phyloP scores from a whole-genome alignment of 2,329 filamentous ascomycete species.

The Ophiostoma piceae region DNA sequence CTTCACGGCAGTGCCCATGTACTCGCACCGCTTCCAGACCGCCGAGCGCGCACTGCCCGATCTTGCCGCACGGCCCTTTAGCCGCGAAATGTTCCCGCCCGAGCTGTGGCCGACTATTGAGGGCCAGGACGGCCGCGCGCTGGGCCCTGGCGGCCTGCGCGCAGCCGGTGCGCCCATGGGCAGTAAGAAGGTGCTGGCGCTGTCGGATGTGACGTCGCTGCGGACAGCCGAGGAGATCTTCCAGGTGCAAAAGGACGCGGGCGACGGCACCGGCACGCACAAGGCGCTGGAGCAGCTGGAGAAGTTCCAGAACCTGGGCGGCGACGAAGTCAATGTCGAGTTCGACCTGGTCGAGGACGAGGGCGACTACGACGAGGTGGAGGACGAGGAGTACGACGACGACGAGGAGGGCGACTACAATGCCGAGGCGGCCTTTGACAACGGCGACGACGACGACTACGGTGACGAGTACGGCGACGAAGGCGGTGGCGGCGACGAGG shows the following conservation, averaged over 20 bases:
- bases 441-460: slow-evolving; percentile 48
- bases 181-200: slow-evolving; percentile 35
- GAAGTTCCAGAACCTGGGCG: slow-evolving; percentile 41
- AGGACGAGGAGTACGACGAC: slow-evolving; percentile 51
- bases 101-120: slow-evolving; percentile 54
- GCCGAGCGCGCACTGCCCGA: slow-evolving; percentile 51
- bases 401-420: slow-evolving; percentile 58
- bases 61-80: slow-evolving; percentile 45
- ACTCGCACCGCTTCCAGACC: slow-evolving; percentile 51
- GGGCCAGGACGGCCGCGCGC: slow-evolving; percentile 39
- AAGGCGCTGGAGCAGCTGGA: slow-evolving; percentile 44
- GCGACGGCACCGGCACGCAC: slow-evolving; percentile 28
- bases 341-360: slow-evolving; percentile 47
- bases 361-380: slow-evolving; percentile 44
- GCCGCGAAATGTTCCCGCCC: slow-evolving; percentile 48
- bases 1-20: slow-evolving; percentile 55
- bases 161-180: slow-evolving; percentile 21
- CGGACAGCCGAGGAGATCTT: slow-evolving; percentile 50
- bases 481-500: slow-evolving; percentile 36
- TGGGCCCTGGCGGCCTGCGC: background rate
- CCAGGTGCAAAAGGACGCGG: slow-evolving; percentile 29
- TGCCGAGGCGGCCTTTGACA: slow-evolving; percentile 57
- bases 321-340: slow-evolving; percentile 36
- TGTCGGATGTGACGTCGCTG: slow-evolving; percentile 45
- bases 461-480: slow-evolving; percentile 49